Conservation (phyloP, 1,284 basidiomycete genomes). For the Ustilago tritici region DNA sequence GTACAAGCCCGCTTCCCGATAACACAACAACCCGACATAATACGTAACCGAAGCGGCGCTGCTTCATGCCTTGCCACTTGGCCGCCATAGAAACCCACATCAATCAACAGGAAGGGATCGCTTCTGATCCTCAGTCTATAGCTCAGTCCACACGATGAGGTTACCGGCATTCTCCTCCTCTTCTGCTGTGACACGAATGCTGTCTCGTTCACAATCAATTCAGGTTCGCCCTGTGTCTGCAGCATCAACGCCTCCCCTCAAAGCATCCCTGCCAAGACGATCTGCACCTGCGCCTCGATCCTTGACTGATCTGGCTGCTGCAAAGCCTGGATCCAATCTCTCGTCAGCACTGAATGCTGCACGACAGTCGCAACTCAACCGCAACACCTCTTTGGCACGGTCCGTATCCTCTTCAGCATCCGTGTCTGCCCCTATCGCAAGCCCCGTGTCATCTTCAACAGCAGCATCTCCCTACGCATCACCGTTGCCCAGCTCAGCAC, state of each 20-base stretch:
- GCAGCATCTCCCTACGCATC: slow-evolving; percentile 34
- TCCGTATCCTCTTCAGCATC: slow-evolving; percentile 29
- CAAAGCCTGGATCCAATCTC: neutral
- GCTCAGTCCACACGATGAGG: slow-evolving; percentile 16
- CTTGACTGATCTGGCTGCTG: slow-evolving; percentile 10
- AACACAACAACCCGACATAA: neutral
- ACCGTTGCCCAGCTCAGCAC: slow-evolving; percentile 42
- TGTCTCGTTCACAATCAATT: slow-evolving; percentile 14
- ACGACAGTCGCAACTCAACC: slow-evolving; percentile 17
- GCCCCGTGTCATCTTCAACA: slow-evolving; percentile 15
- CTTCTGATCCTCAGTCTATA: neutral
- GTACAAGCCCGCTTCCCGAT: neutral
- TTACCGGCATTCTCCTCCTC: slow-evolving; percentile 18
- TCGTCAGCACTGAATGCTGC: slow-evolving; percentile 6
- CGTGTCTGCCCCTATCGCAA: slow-evolving; percentile 14
- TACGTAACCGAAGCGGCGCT: no score
- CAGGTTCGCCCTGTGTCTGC: slow-evolving; percentile 25
- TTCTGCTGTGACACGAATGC: slow-evolving; percentile 13
- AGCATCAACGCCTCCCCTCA: slow-evolving; percentile 13
- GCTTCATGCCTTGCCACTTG: no score
- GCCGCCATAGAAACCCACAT: neutral
- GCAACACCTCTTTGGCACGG: slow-evolving; percentile 33
- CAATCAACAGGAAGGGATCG: neutral
- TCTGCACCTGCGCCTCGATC: slow-evolving; percentile 13
- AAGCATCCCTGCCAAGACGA: slow-evolving; percentile 14